A percentile compares a stretch with the other conserved stretches of the same genome.
Evolutionary conservation across 176 grass and related monocot genomes (phyloP).

Genomic region (Elymus sibiricus): DNA sequence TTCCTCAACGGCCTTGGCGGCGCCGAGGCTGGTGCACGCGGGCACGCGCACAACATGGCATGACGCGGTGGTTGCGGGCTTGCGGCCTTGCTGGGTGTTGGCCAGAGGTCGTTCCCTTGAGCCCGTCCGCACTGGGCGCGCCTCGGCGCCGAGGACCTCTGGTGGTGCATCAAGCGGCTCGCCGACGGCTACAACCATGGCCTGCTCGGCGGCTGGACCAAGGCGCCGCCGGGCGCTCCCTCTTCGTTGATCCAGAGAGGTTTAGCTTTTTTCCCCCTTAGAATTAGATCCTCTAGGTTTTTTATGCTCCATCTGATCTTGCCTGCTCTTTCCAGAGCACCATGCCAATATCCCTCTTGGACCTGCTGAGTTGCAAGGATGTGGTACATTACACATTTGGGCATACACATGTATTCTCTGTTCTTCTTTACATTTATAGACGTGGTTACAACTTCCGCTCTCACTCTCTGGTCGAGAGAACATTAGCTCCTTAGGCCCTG

Average conservation of each 20-base stretch:
- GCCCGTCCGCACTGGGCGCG: conserved; percentile 57
- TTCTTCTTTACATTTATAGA: no score
- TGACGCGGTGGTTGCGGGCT: conserved; percentile 48
- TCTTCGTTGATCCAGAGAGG: no score
- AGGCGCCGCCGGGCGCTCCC: conserved; percentile 41
- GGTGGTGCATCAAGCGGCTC: conserved; percentile 80
- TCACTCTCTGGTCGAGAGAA: no score
- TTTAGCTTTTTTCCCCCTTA: no score
- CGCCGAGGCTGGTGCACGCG: conserved; percentile 15
- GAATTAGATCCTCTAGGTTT: not conserved
- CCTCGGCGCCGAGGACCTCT: conserved; percentile 66
- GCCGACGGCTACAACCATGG: conserved; percentile 38
- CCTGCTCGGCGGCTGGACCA: conserved; percentile 60
- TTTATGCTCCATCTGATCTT: not conserved
- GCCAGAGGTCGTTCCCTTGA: conserved; percentile 54
- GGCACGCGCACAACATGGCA: conserved; percentile 58
- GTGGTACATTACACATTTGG: not conserved
- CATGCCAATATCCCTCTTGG: not conserved
- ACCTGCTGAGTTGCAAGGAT: not conserved
- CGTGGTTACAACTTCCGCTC: no score
- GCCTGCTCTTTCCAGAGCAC: not conserved
- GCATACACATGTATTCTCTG: not conserved
- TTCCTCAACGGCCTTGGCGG: conserved; percentile 73
- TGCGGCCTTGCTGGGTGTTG: no score
- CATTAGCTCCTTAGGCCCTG: no score